Conservation (phyloP, 345 rosid species). For the Eutrema japonicum region DNA sequence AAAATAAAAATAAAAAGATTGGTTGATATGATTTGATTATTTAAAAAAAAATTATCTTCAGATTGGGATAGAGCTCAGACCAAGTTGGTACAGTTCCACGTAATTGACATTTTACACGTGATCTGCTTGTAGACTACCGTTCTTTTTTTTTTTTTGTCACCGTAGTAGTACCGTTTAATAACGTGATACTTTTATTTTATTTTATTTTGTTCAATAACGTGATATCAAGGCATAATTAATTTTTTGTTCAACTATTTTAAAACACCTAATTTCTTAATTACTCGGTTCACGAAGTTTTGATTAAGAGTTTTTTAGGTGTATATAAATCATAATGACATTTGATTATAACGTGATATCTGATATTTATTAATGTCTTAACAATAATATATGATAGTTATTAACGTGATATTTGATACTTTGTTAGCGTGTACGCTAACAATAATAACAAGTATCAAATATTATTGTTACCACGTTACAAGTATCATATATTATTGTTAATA, state of each 20-base stretch:
- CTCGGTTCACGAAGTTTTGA: neutral
- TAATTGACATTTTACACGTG: constrained; percentile 32
- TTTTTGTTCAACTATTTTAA: neutral
- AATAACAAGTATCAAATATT: no score
- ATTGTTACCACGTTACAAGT: no score
- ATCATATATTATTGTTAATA: no score
- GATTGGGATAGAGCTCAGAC: constrained; percentile 8
- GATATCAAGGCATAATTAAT: neutral
- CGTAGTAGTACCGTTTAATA: neutral
- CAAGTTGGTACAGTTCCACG: constrained; percentile 29
- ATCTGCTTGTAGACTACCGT: constrained; percentile 26
- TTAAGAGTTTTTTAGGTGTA: no score
- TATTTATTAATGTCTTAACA: no score
- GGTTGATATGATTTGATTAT: neutral
- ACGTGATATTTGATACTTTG: no score
- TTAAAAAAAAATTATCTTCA: neutral
- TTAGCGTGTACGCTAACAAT: no score
- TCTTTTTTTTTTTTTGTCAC: neutral
- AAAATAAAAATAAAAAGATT: neutral
- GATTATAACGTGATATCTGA: no score
- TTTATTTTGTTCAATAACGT: neutral
- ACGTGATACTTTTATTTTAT: no score
- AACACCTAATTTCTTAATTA: constrained; percentile 24
- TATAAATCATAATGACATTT: no score
- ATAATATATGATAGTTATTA: no score